Evolutionary conservation across 495 filamentous ascomycete genomes (phyloP).

Genomic region (Aspergillus sclerotiicarbonarius): DNA sequence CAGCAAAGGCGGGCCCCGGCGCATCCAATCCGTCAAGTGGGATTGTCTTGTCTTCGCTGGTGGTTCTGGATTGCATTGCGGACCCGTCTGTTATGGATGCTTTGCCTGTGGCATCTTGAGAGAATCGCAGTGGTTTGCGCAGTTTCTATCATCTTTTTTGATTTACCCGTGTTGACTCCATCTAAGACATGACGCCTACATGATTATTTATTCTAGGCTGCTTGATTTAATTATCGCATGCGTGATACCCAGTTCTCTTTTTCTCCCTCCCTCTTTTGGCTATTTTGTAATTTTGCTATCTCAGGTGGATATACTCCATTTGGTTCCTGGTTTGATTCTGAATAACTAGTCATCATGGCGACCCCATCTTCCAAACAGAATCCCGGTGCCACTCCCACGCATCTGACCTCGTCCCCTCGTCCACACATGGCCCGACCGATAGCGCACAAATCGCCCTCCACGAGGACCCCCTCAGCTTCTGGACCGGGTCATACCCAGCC

Average conservation of each 20-base stretch:
- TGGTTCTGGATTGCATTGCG: too few relatives aligned
- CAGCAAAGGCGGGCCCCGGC: neutral
- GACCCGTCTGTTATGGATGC: too few relatives aligned
- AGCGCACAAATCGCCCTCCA: conserved; percentile 46
- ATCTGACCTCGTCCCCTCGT: conserved; percentile 45
- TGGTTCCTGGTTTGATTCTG: neutral
- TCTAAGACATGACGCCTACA: neutral
- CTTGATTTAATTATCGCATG: neutral
- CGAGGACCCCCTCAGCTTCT: conserved; percentile 41
- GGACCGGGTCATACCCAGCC: conserved; percentile 31
- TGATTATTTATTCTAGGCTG: neutral
- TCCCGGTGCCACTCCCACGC: conserved; percentile 45
- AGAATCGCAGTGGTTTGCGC: too few relatives aligned
- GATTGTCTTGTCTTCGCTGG: neutral
- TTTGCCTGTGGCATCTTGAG: too few relatives aligned
- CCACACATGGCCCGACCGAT: conserved; percentile 40
- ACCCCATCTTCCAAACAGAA: conserved; percentile 45
- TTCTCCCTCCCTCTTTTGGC: too few relatives aligned
- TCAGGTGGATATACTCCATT: neutral
- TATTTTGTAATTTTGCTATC: neutral
- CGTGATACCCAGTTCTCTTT: neutral
- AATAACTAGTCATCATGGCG: conserved; percentile 30
- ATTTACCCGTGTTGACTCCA: neutral
- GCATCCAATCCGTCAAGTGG: neutral
- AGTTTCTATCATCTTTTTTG: too few relatives aligned